A percentile compares a stretch with the other conserved stretches of the same genome.
These are phyloP conservation scores for Trichoderma sp. DNA, from an alignment of 2,329 filamentous ascomycete species.

Conservation along the genomic window DNA sequence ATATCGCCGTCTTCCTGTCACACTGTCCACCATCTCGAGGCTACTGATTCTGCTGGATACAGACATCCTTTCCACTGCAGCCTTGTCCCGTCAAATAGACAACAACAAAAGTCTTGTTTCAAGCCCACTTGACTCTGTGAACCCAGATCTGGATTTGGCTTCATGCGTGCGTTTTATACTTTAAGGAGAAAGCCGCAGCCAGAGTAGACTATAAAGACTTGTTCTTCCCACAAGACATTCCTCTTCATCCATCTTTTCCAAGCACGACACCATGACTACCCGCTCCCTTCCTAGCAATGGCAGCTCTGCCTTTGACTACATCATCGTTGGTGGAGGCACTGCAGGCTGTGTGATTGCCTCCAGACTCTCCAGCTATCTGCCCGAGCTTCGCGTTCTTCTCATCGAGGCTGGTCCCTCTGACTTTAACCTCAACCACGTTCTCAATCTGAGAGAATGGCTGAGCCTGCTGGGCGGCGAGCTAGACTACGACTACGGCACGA, in stretches of 20 bases:
- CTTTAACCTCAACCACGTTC: slow-evolving; percentile 82
- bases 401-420: slow-evolving; percentile 90
- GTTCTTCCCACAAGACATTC: neutral
- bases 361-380: slow-evolving; percentile 78
- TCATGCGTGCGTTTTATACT: neutral
- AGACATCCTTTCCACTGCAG: neutral
- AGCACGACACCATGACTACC: slow-evolving; percentile 60
- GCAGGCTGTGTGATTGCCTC: slow-evolving; percentile 83
- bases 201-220: neutral
- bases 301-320: slow-evolving; percentile 74
- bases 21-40: neutral
- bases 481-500: slow-evolving; percentile 89
- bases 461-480: slow-evolving; percentile 81
- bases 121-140: neutral
- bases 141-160: neutral
- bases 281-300: slow-evolving; percentile 65
- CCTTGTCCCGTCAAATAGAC: neutral
- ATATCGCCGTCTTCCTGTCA: neutral
- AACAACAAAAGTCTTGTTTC: neutral
- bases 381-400: slow-evolving; percentile 76
- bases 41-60: neutral
- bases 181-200: neutral
- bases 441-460: slow-evolving; percentile 86
- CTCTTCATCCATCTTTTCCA: neutral
- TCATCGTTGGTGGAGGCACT: slow-evolving; percentile 83